These are phyloP conservation scores for Fusarium illudens DNA, from an alignment of 2,329 filamentous ascomycete species.

Conservation along the genomic window DNA sequence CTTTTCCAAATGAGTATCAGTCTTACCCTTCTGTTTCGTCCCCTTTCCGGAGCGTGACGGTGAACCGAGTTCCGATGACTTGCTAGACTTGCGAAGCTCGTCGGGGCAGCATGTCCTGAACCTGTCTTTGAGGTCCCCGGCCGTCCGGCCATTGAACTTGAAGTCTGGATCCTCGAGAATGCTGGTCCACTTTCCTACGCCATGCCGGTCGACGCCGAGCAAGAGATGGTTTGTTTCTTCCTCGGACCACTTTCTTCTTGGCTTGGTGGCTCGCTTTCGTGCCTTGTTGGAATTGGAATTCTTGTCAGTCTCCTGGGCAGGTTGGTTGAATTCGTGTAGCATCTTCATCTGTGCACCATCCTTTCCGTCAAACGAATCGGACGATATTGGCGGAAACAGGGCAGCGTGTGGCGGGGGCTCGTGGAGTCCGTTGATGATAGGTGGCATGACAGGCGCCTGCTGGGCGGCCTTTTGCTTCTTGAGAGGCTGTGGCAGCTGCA, in stretches of 20 bases:
- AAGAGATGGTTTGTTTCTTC: slow-evolving; percentile 70
- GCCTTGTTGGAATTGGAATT: slow-evolving; percentile 47
- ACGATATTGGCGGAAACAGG: slow-evolving; percentile 70
- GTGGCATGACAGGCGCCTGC: slow-evolving; percentile 63
- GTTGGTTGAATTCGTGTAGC: slow-evolving; percentile 53
- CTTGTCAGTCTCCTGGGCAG: slow-evolving; percentile 46
- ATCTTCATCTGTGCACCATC: slow-evolving; percentile 54
- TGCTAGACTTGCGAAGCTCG: slow-evolving; percentile 61
- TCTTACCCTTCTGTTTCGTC: slow-evolving; percentile 52
- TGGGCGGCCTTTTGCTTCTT: slow-evolving; percentile 70
- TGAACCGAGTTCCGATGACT: slow-evolving; percentile 37
- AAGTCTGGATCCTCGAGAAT: slow-evolving; percentile 70
- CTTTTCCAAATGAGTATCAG: slow-evolving; percentile 63
- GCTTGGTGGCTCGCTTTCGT: slow-evolving; percentile 64
- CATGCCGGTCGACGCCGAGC: slow-evolving; percentile 68
- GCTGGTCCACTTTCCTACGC: slow-evolving; percentile 71
- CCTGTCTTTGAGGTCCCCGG: slow-evolving; percentile 71
- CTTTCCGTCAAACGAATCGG: slow-evolving; percentile 62
- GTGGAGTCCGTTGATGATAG: slow-evolving; percentile 71
- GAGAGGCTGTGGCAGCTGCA: slow-evolving; percentile 69
- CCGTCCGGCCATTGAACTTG: slow-evolving; percentile 67
- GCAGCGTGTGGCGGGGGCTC: slow-evolving; percentile 69
- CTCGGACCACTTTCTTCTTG: slow-evolving; percentile 70
- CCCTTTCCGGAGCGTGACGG: slow-evolving; percentile 36
- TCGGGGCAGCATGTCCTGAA: slow-evolving; percentile 72